Evolutionary conservation across 2,329 filamentous ascomycete genomes (phyloP), one percentile per base, ranked within the genome.

Genomic region (Botrytis squamosa): DNA sequence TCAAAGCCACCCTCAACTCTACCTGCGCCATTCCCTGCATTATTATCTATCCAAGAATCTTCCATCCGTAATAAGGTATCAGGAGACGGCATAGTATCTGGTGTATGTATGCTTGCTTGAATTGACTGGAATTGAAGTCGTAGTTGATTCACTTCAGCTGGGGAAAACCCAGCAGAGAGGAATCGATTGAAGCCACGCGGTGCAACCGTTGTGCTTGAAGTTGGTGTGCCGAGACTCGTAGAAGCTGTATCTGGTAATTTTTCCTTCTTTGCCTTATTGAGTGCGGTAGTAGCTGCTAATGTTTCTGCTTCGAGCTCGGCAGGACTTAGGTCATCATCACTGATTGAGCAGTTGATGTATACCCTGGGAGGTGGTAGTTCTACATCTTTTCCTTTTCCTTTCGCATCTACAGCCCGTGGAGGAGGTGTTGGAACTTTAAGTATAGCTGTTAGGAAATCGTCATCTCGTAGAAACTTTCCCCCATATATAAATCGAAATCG

Each of bases 311-410:
- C 87, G 36, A 98, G 88, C 74, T 97, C 94, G 0, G 85, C 80
- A 20, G 88, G 81, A 0, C 91, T 88, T 20, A 98, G 87, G 40
- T 88, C 85, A 81, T 93, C 90, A 81, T 93, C 90, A 72, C 94
- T 94, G 74, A 98, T 93, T 76, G 93, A 95, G 86, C 95, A 98
- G 85, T 97, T 97, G 75, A 98, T 91, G 82, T 97, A 98, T 79
- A 97, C 88, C 63, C 92, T 88, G 1, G 83, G 76, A 46, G 84
- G 81, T 22, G 81, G 80, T 14, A 82, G 82, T 12, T 85, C 84
- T 8, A 91, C 82, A 0, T 88, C 88, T 74, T 96, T 97, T 65
- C 92, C 93, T 79, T 46, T 94, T 72, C 85, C 85, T 75, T 85
- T 87, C 40, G 78, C 79, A 77, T 82, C 81, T 44, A 79, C 77